Evolutionary conservation across 768 basidiomycete species (phyloP).

Genomic region (Rhodotorula graminis): DNA sequence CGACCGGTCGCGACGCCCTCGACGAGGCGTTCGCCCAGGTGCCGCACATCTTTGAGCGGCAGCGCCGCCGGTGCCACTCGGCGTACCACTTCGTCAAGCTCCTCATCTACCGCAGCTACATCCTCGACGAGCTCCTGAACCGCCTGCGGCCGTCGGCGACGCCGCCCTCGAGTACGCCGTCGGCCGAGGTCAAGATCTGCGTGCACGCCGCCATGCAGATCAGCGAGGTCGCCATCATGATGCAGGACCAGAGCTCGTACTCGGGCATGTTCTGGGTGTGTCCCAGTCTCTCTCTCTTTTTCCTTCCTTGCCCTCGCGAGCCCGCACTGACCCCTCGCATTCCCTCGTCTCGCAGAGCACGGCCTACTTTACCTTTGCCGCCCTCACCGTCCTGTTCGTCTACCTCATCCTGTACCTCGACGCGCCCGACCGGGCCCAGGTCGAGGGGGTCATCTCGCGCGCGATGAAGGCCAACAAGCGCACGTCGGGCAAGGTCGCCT

Average conservation of each 20-base stretch:
- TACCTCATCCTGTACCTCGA: constrained; percentile 1
- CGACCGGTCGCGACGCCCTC: background rate
- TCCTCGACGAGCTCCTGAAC: background rate
- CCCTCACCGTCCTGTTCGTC: background rate
- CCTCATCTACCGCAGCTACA: background rate
- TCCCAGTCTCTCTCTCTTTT: too few species aligned
- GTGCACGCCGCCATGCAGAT: background rate
- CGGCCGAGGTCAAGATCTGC: background rate
- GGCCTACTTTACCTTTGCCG: background rate
- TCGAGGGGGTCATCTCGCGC: background rate
- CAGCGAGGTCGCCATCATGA: background rate
- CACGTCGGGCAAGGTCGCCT: too few species aligned
- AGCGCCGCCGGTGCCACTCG: background rate
- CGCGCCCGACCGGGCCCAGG: background rate
- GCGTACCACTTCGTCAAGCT: background rate
- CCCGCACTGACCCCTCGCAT: too few species aligned
- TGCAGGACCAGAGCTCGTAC: background rate
- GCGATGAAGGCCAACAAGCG: background rate
- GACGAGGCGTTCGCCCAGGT: background rate
- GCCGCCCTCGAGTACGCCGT: background rate
- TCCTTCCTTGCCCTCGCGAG: too few species aligned
- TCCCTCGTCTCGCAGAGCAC: background rate
- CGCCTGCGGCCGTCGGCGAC: background rate
- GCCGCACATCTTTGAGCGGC: constrained; percentile 3
- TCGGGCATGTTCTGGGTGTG: background rate